Percentiles rank a stretch among this genome's conserved stretches.
phyloP scores from a whole-genome alignment of 257 asterid genomes.

The Fraxinus pennsylvanica region DNA sequence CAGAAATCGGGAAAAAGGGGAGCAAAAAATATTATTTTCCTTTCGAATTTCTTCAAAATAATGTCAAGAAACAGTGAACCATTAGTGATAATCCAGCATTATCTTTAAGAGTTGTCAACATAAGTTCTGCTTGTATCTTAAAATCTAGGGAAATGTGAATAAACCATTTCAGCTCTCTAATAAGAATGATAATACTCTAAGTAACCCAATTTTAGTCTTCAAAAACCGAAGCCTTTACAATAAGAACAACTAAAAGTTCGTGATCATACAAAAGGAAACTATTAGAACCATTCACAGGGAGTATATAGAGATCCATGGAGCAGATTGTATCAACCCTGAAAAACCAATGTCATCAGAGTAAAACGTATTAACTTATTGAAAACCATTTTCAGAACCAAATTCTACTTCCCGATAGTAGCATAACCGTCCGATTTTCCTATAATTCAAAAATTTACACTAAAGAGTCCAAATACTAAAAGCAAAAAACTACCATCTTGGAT shows the following conservation, averaged over 20 bases:
- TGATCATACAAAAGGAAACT: not conserved
- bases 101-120: not conserved
- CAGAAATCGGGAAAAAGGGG: too few species aligned
- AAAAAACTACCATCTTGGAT: constrained; percentile 2
- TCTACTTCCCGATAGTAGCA: not conserved
- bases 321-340: not conserved
- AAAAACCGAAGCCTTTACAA: constrained; percentile 11
- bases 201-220: not conserved
- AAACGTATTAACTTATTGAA: not conserved
- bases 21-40: not conserved
- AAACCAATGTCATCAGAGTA: not conserved
- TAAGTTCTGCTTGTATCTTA: not conserved
- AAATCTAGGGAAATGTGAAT: not conserved
- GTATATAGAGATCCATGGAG: not conserved
- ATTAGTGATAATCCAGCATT: constrained; percentile 7
- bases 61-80: not conserved
- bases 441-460: not conserved
- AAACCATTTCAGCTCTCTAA: constrained; percentile 16
- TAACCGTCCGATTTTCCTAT: not conserved
- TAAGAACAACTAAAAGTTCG: not conserved
- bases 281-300: not conserved
- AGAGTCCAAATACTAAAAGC: not conserved
- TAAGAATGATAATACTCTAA: not conserved
- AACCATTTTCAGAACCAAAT: not conserved
- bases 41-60: not conserved